A percentile compares a stretch with the other conserved stretches of the same genome.
These are phyloP conservation scores for Cymbopogon citratus DNA, from an alignment of 176 grass and related monocot genomes.

Conservation along the genomic window DNA sequence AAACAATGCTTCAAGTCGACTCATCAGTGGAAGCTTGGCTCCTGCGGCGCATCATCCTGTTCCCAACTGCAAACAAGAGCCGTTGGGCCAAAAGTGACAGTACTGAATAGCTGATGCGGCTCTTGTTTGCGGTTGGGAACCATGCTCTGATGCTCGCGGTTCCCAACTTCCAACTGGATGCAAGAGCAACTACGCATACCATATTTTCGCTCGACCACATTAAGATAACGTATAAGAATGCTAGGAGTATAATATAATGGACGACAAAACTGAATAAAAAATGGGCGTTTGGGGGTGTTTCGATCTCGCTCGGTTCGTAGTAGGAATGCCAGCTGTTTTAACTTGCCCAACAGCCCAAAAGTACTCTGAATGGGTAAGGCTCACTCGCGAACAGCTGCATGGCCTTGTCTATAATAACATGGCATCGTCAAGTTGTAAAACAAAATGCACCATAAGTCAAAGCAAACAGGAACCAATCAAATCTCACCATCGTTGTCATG, in stretches of 20 bases:
- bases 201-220: too few species aligned
- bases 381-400: background rate
- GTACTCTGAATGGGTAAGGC: background rate
- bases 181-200: background rate
- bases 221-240: too few species aligned
- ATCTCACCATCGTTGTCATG: background rate
- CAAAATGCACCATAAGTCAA: background rate
- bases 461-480: background rate
- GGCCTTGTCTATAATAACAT: background rate
- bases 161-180: background rate
- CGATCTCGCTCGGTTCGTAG: background rate
- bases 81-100: background rate
- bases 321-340: background rate
- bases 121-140: background rate
- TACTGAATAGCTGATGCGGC: background rate
- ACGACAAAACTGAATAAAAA: background rate
- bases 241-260: background rate
- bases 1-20: too few species aligned
- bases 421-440: background rate
- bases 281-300: background rate
- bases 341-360: background rate
- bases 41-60: too few species aligned
- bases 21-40: background rate
- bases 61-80: background rate
- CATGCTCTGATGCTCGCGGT: background rate